A percentile compares a stretch with the other conserved stretches of the same genome.
phyloP scores from a whole-genome alignment of 2,329 filamentous ascomycete genomes.

The Aspergillus novoparasiticus region DNA sequence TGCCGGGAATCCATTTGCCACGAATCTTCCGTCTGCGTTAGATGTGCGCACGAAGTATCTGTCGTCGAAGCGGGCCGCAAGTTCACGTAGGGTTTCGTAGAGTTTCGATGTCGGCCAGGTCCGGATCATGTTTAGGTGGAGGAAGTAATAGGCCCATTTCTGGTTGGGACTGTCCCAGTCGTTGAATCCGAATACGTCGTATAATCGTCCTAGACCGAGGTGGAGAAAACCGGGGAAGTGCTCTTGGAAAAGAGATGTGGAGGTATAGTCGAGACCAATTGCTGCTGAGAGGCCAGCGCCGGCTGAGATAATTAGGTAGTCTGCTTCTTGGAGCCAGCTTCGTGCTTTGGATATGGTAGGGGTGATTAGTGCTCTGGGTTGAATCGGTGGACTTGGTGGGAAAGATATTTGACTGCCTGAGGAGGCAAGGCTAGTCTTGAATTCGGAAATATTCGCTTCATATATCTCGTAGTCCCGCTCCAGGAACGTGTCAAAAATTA shows the following conservation, averaged over 20 bases:
- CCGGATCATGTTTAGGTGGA: slow-evolving; percentile 22
- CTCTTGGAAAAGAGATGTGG: slow-evolving; percentile 22
- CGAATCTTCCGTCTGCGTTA: slow-evolving; percentile 26
- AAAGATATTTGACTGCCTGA: background rate
- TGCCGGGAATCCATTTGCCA: slow-evolving; percentile 21
- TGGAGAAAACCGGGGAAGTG: slow-evolving; percentile 32
- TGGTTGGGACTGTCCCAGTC: slow-evolving; percentile 18
- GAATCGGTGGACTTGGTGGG: background rate
- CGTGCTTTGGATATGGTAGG: slow-evolving; percentile 13
- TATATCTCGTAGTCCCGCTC: slow-evolving; percentile 21
- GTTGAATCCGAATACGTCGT: slow-evolving; percentile 24
- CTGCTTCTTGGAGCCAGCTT: slow-evolving; percentile 22
- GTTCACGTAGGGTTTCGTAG: slow-evolving; percentile 9
- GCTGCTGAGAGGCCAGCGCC: slow-evolving; percentile 27
- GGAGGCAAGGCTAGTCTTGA: background rate
- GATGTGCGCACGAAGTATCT: slow-evolving; percentile 24
- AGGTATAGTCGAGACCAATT: slow-evolving; percentile 28
- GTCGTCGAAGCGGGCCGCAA: slow-evolving; percentile 1
- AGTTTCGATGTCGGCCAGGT: slow-evolving; percentile 15
- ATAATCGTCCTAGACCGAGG: slow-evolving; percentile 28
- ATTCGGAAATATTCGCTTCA: background rate
- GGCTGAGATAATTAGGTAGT: slow-evolving; percentile 22
- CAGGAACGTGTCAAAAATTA: slow-evolving; percentile 26
- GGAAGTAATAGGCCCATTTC: slow-evolving; percentile 28
- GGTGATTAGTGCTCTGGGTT: background rate